Base-by-base conservation (phyloP, 306 rosid species). In the Quillaja saponaria region DNA sequence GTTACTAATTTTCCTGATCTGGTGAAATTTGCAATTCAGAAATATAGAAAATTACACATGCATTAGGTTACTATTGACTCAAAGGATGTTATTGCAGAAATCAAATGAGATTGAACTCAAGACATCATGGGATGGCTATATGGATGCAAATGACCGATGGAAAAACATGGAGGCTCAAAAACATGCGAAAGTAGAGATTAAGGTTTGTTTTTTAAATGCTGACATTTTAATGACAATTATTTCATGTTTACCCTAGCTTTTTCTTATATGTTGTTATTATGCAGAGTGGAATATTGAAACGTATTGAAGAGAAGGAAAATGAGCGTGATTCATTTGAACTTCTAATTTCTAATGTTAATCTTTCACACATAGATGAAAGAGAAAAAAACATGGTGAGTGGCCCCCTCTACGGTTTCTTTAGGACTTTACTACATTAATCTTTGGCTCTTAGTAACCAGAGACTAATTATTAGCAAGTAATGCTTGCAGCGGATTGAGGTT, bases 311-410 rank as follows among this genome's bases (percentile, higher is more conserved):
- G 51, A 91, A 84, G 84, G 74, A 81, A 60, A 65, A 19, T 14
- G 96, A 86, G 68, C 85, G 66, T 2, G 79, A 82, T 62, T 71
- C 72, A 45, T 72, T 72, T 37, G 96, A 88, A 82, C 81, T 63
- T 65, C 59, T 76, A 76, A 73, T 81, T 69, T 67, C 90, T 28
- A 67, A 79, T 56, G 60, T 67, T 49, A 61, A 86, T 69, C 65
- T 88, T 60, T 80, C 85, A 78, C 84, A 63, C 41, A 79, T 88
- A 58, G 92, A 88, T 58, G 94, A 88, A 74, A 81, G 81, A 76
- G 98, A 92, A 35, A 92, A 77, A 65, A 83, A 67, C 54, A 73
- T 81, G 90, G 98, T 92, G 69, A 74, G 88, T 58, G 61, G 33
- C 63, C 62, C 73, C 46, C 82, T 53, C 8, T 61, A 16, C 63